Percentiles rank a stretch among this genome's conserved stretches.
phyloP scores from a whole-genome alignment of 345 rosid species.

The Mangifera indica region DNA sequence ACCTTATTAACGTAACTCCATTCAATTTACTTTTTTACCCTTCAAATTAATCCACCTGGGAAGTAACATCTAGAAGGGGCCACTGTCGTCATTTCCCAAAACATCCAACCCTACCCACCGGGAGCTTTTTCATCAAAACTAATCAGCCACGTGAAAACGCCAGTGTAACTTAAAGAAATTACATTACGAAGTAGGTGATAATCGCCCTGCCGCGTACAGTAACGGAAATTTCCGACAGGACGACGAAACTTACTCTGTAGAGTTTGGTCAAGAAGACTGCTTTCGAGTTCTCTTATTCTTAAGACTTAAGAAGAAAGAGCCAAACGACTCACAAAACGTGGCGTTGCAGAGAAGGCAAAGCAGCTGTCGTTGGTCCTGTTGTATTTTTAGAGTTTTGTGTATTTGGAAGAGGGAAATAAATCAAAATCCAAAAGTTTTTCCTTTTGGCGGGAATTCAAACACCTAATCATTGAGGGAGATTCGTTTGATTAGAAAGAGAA shows the following conservation, averaged over 20 bases:
- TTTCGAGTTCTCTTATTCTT: not conserved
- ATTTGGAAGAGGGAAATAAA: not conserved
- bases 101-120: too few species aligned
- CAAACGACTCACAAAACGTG: not conserved
- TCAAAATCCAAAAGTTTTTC: not conserved
- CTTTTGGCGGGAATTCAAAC: constrained; percentile 18
- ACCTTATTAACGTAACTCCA: not conserved
- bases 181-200: constrained; percentile 10
- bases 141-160: not conserved
- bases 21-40: not conserved
- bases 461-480: constrained; percentile 1
- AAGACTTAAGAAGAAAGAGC: not conserved
- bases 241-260: constrained; percentile 23
- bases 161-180: not conserved
- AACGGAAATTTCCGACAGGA: constrained; percentile 36
- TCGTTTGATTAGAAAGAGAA: not conserved
- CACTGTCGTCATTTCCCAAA: not conserved
- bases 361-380: not conserved
- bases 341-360: not conserved
- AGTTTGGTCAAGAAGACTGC: not conserved
- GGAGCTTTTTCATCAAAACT: not conserved
- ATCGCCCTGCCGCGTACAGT: not conserved
- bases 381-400: too few species aligned
- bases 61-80: not conserved
- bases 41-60: not conserved